Evolutionary conservation across 768 basidiomycete species (phyloP).

Genomic region (Rhizopogon vinicolor): DNA sequence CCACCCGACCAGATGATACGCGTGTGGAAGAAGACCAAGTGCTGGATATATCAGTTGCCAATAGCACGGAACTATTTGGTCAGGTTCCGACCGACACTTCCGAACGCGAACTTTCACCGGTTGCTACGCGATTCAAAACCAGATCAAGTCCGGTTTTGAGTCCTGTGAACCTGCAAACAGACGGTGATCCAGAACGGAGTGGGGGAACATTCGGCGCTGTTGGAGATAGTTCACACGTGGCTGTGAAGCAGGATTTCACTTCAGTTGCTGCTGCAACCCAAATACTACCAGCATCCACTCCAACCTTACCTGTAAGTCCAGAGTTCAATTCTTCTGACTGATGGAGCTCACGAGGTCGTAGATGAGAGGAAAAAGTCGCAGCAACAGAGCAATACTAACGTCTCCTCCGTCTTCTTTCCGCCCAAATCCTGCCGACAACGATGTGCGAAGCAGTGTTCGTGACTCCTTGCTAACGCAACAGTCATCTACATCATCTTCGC

Average conservation of each 20-base stretch:
- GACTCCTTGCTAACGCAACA: slow-evolving; percentile 55
- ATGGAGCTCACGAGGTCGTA: slow-evolving; percentile 12
- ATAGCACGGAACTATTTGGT: slow-evolving; percentile 9
- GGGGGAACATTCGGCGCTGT: slow-evolving; percentile 17
- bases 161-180: slow-evolving; percentile 7
- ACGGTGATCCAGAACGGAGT: slow-evolving; percentile 19
- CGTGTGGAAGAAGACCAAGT: slow-evolving; percentile 14
- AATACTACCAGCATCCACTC: not conserved
- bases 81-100: slow-evolving; percentile 6
- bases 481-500: slow-evolving; percentile 68
- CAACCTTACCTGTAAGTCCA: not conserved
- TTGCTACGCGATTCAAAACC: slow-evolving; percentile 12
- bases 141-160: slow-evolving; percentile 7
- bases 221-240: slow-evolving; percentile 8
- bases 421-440: slow-evolving; percentile 18
- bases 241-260: slow-evolving; percentile 6
- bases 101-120: slow-evolving; percentile 5
- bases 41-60: slow-evolving; percentile 24
- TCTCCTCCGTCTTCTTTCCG: slow-evolving; percentile 31
- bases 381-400: slow-evolving; percentile 30
- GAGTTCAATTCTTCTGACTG: not conserved
- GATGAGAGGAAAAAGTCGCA: slow-evolving; percentile 30
- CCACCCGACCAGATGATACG: slow-evolving; percentile 23
- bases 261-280: slow-evolving; percentile 1
- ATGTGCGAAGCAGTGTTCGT: slow-evolving; percentile 50